A percentile compares a stretch with the other conserved stretches of the same genome.
These are phyloP conservation scores for Roridomyces roridus DNA, from an alignment of 768 basidiomycete genomes.

Conservation along the genomic window DNA sequence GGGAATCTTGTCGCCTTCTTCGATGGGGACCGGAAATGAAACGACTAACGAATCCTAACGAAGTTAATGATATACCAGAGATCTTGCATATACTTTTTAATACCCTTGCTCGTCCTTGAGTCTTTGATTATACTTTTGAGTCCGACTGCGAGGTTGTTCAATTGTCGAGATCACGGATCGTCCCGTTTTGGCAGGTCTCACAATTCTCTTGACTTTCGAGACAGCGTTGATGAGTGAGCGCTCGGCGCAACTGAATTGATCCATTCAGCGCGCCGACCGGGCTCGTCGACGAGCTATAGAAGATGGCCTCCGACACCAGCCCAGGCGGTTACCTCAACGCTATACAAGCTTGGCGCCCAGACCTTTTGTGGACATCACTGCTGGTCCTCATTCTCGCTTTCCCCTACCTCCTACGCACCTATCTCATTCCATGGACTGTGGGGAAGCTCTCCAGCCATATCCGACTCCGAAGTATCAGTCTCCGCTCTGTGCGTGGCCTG, in stretches of 20 bases:
- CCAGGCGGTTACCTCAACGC: constrained; percentile 8
- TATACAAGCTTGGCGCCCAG: constrained; percentile 14
- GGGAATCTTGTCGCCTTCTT: constrained; percentile 88
- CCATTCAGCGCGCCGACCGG: neutral
- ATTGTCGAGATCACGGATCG: too few species aligned
- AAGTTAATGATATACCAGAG: constrained; percentile 2
- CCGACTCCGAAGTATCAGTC: constrained; percentile 74
- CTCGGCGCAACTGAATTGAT: too few species aligned
- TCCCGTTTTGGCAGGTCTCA: too few species aligned
- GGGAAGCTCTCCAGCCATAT: constrained; percentile 65
- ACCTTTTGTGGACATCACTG: constrained; percentile 48
- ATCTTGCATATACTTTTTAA: constrained; percentile 18
- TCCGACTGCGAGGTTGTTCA: too few species aligned
- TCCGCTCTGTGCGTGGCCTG: constrained; percentile 79
- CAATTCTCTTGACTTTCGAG: too few species aligned
- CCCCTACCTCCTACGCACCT: constrained; percentile 66
- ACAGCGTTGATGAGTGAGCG: neutral
- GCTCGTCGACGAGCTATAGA: neutral
- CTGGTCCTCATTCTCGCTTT: constrained; percentile 56
- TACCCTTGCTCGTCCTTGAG: neutral
- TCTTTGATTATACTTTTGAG: neutral
- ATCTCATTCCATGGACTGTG: constrained; percentile 70
- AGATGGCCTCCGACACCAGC: constrained; percentile 7
- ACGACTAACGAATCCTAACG: constrained; percentile 4
- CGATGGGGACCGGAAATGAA: constrained; percentile 56